These are phyloP conservation scores for Pulveroboletus ravenelii DNA, from an alignment of 768 basidiomycete genomes.

Conservation along the genomic window DNA sequence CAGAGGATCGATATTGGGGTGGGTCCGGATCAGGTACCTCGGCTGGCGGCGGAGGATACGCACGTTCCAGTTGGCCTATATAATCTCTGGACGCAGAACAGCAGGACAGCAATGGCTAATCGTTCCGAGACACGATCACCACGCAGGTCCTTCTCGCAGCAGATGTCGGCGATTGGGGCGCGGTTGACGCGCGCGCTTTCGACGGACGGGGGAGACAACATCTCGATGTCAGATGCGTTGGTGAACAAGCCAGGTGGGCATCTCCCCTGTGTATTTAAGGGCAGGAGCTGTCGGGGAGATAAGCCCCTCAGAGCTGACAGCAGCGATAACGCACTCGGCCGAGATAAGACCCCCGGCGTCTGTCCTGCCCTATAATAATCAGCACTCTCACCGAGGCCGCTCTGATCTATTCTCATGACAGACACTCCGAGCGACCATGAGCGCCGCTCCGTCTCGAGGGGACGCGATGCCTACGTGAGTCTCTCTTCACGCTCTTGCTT, in stretches of 20 bases:
- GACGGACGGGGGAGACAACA: constrained; percentile 1
- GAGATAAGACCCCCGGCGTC: constrained; percentile 14
- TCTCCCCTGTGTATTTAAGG: constrained; percentile 1
- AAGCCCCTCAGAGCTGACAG: constrained; percentile 18
- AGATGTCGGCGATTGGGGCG: constrained; percentile 18
- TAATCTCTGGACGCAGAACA: constrained; percentile 3
- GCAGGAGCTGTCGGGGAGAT: constrained; percentile 6
- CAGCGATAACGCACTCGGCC: constrained; percentile 9
- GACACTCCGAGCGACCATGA: constrained; percentile 25
- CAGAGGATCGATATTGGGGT: too few species aligned
- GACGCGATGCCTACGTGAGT: constrained; percentile 57
- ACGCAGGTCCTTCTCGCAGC: constrained; percentile 12
- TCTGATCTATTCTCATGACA: constrained; percentile 16
- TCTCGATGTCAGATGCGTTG: constrained; percentile 8
- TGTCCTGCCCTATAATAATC: neutral
- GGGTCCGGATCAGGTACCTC: neutral
- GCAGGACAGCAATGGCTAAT: constrained; percentile 5
- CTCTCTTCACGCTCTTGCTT: neutral
- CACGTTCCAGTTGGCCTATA: constrained; percentile 14
- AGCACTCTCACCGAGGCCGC: too few species aligned
- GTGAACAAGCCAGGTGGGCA: constrained; percentile 14
- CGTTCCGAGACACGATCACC: constrained; percentile 2
- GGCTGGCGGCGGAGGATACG: too few species aligned
- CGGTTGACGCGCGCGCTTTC: constrained; percentile 13
- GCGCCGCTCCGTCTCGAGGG: constrained; percentile 50